phyloP scores from a whole-genome alignment of 2,329 filamentous ascomycete genomes.

The Mollisia scopiformis region DNA sequence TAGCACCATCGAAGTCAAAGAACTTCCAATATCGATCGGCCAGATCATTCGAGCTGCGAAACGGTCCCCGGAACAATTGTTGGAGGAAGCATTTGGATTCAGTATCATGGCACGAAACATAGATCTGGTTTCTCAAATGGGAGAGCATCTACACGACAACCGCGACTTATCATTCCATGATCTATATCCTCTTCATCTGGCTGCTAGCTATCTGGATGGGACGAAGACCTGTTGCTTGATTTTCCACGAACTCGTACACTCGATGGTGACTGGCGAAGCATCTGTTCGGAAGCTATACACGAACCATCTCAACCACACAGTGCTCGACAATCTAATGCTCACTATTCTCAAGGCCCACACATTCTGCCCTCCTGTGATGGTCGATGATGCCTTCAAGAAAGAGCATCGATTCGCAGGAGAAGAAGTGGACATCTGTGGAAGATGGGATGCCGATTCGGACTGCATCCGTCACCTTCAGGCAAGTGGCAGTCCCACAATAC shows the following conservation, averaged over 20 bases:
- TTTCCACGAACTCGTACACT: slow-evolving; percentile 5
- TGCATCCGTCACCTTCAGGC: slow-evolving; percentile 37
- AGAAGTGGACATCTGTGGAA: slow-evolving; percentile 46
- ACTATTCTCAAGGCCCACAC: slow-evolving; percentile 42
- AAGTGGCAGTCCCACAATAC: slow-evolving; percentile 34
- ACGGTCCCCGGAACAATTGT: slow-evolving; percentile 26
- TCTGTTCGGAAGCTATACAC: slow-evolving; percentile 11
- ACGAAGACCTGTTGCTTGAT: slow-evolving; percentile 38
- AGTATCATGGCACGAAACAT: slow-evolving; percentile 33
- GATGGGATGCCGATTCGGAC: slow-evolving; percentile 45
- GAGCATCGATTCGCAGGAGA: slow-evolving; percentile 40
- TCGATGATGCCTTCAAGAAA: slow-evolving; percentile 35
- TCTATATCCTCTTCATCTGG: slow-evolving; percentile 40
- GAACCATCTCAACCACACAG: slow-evolving; percentile 40
- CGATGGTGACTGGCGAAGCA: neutral
- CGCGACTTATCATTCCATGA: slow-evolving; percentile 12
- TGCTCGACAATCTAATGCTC: slow-evolving; percentile 43
- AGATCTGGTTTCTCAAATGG: slow-evolving; percentile 15
- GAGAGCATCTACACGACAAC: neutral
- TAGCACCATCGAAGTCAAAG: slow-evolving; percentile 11
- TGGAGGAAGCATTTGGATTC: slow-evolving; percentile 33
- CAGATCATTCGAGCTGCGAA: slow-evolving; percentile 28
- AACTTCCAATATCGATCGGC: slow-evolving; percentile 29
- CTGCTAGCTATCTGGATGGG: slow-evolving; percentile 42
- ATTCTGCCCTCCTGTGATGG: slow-evolving; percentile 26